Conservation (phyloP, 768 basidiomycete genomes). For the Amanita fuliginea region DNA sequence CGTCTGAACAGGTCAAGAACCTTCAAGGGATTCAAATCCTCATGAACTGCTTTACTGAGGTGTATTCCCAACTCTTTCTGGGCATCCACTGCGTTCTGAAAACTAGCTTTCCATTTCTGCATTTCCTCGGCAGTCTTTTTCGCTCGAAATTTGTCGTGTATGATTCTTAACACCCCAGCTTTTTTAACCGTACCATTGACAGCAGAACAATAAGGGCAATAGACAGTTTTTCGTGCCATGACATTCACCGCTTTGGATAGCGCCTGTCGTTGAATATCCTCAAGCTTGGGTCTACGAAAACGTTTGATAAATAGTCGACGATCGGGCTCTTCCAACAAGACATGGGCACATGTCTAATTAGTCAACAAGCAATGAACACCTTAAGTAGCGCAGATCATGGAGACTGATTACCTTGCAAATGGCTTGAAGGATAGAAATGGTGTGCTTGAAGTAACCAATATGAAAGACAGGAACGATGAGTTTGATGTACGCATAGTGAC, state of each 20-base stretch:
- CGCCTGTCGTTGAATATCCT: slow-evolving; percentile 82
- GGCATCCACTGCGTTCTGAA: slow-evolving; percentile 70
- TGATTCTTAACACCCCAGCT: slow-evolving; percentile 87
- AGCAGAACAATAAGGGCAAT: slow-evolving; percentile 88
- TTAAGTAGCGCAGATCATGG: neutral
- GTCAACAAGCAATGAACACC: neutral
- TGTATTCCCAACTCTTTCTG: slow-evolving; percentile 82
- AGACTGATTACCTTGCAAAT: slow-evolving; percentile 78
- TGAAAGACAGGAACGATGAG: slow-evolving; percentile 95
- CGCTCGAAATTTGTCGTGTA: slow-evolving; percentile 94
- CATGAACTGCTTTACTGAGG: slow-evolving; percentile 78
- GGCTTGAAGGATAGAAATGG: slow-evolving; percentile 84
- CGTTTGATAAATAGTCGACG: slow-evolving; percentile 74
- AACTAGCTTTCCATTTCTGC: slow-evolving; percentile 79
- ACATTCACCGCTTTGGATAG: slow-evolving; percentile 80
- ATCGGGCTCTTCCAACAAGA: slow-evolving; percentile 81
- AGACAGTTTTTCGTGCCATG: slow-evolving; percentile 78
- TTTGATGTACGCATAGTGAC: slow-evolving; percentile 98
- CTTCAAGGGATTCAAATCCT: slow-evolving; percentile 92
- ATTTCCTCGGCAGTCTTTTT: slow-evolving; percentile 87
- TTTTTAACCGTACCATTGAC: slow-evolving; percentile 97
- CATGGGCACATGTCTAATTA: slow-evolving; percentile 76
- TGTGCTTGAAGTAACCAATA: slow-evolving; percentile 96
- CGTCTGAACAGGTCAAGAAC: slow-evolving; percentile 86
- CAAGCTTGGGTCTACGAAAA: slow-evolving; percentile 85